phyloP scores from a whole-genome alignment of 23 red algal species.

The Chondrus crispus region DNA sequence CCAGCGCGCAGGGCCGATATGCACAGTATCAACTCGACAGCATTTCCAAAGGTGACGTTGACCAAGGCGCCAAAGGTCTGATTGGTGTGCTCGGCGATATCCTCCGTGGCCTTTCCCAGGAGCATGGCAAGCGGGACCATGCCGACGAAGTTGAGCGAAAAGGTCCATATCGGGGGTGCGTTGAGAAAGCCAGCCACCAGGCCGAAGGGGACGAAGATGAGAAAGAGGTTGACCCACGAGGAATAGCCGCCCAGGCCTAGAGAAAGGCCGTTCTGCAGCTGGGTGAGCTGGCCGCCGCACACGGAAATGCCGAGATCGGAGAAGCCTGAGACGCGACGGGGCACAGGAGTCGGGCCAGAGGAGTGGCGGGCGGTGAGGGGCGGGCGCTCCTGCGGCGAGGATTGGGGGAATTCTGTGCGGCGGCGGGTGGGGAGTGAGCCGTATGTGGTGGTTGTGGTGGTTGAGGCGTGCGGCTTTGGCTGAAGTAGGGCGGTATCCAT shows the following conservation, averaged over 20 bases:
- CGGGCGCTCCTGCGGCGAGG: not conserved
- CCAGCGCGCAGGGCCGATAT: constrained; percentile 73
- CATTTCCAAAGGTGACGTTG: constrained; percentile 98
- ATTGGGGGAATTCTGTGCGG: not conserved
- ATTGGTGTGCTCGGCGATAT: constrained; percentile 90
- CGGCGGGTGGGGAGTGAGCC: not conserved
- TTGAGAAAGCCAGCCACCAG: constrained; percentile 34
- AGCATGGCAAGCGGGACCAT: constrained; percentile 87
- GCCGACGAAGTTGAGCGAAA: constrained; percentile 86
- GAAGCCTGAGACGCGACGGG: not conserved
- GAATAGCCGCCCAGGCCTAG: constrained; percentile 70
- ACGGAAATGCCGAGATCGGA: not conserved
- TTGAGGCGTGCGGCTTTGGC: not conserved
- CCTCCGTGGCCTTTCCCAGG: constrained; percentile 89
- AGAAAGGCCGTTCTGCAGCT: constrained; percentile 32
- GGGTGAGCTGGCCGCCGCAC: constrained; percentile 21
- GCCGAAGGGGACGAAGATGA: constrained; percentile 79
- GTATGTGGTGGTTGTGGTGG: not conserved
- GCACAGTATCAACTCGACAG: constrained; percentile 94
- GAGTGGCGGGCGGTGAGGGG: not conserved
- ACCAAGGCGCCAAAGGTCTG: constrained; percentile 79
- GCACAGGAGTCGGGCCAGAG: not conserved
- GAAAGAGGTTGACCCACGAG: constrained; percentile 56
- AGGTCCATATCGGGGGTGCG: constrained; percentile 22
- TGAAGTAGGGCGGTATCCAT: not conserved